Evolutionary conservation across 2,329 filamentous ascomycete species (phyloP).

Genomic region (Zasmidium angulare): DNA sequence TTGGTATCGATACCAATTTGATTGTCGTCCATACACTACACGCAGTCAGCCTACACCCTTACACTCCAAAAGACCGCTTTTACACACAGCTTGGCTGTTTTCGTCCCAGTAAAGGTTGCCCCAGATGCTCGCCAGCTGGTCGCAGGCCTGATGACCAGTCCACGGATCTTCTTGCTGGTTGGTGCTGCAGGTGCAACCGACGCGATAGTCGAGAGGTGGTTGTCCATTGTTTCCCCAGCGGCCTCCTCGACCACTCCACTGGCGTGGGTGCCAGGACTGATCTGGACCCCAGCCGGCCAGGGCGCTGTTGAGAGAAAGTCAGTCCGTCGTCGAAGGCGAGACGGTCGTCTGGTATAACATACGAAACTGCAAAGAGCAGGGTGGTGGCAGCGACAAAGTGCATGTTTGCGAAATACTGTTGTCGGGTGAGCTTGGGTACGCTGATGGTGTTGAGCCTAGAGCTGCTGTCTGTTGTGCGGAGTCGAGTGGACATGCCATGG

Average conservation of each 20-base stretch:
- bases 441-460: neutral
- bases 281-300: neutral
- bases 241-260: neutral
- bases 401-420: neutral
- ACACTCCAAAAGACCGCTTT: neutral
- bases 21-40: neutral
- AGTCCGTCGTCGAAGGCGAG: neutral
- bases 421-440: neutral
- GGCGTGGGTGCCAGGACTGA: neutral
- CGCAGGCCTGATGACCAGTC: neutral
- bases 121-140: neutral
- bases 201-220: neutral
- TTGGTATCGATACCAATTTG: neutral
- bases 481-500: neutral
- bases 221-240: neutral
- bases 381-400: neutral
- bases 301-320: neutral
- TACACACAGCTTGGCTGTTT: neutral
- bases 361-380: neutral
- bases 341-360: neutral
- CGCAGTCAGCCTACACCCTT: neutral
- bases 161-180: neutral
- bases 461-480: neutral
- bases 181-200: neutral
- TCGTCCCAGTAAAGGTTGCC: neutral